Base-by-base conservation (phyloP, 768 basidiomycete species). In the Dentipellis fragilis region DNA sequence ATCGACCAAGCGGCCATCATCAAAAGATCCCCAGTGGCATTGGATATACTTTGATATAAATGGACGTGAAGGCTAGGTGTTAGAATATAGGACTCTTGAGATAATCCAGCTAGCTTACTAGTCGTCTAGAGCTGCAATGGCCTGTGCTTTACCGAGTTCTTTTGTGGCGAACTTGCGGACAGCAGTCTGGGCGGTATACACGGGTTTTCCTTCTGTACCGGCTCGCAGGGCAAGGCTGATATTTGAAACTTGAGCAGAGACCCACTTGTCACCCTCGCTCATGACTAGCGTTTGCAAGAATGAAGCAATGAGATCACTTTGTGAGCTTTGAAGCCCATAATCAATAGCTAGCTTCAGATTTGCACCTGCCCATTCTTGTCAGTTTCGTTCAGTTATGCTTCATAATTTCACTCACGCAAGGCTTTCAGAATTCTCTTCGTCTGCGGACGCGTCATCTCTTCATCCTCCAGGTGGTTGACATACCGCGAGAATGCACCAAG, bases 231-330 rank as follows among this genome's bases (percentile, higher is more conserved):
- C 85, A 45, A 85, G 77, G 0, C 83, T 77, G 54, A 93, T 73
- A 48, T 80, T 81, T 16, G 79, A 76, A 3, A 84, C 79, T 57
- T 92, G 81, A 2, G 81, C 77, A 56, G 74, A 73, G n/a, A 98
- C 79, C 89, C 91, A 96, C 58, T 81, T 79, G 62, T 94, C 89
- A 14, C 94, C 94, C 74, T 96, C 93, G 55, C 89, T 92, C 94
- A 97, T 97, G 62, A 98, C 82, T 37, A 97, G 73, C 14, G 92
- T 92, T 71, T 98, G 94, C 63, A 98, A 73, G 69, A 94, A 97
- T 0, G 90, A 93, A 4, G 94, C 89, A 51, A 90, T 87, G 47
- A 98, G 77, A 64, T 90, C 85, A 58, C 81, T 87, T 66, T 91
- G 87, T 0, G 84, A 82, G 63, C 81, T 84, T 59, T 87, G 80